Percentiles rank a stretch among this genome's conserved stretches.
Conservation (phyloP, 2,329 filamentous ascomycete genomes). For the Trichophyton mentagrophytes region DNA sequence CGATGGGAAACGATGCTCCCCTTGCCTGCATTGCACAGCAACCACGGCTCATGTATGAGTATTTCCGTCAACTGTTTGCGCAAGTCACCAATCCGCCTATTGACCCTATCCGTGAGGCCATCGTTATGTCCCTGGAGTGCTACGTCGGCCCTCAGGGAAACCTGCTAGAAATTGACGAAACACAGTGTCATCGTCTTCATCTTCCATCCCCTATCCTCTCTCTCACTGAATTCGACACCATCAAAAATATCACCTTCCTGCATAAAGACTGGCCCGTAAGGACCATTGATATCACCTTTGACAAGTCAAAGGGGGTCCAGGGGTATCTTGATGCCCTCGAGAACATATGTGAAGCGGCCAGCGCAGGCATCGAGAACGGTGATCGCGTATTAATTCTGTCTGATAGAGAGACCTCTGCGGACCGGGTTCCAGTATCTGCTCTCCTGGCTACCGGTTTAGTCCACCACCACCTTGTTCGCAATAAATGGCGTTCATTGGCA, state of each 20-base stretch:
- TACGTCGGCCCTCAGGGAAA: slow-evolving; percentile 96
- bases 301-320: slow-evolving; percentile 66
- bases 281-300: slow-evolving; percentile 84
- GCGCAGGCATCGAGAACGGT: slow-evolving; percentile 66
- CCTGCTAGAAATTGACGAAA: slow-evolving; percentile 79
- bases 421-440: slow-evolving; percentile 74
- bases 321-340: slow-evolving; percentile 84
- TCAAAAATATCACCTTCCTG: slow-evolving; percentile 62
- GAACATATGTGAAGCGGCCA: slow-evolving; percentile 72
- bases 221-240: slow-evolving; percentile 76
- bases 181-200: slow-evolving; percentile 74
- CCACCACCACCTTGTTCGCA: slow-evolving; percentile 87
- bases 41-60: slow-evolving; percentile 81
- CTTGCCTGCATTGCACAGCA: slow-evolving; percentile 83
- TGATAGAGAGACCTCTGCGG: slow-evolving; percentile 69
- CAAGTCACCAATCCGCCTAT: slow-evolving; percentile 98
- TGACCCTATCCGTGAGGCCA: slow-evolving; percentile 90
- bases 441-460: slow-evolving; percentile 84
- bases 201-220: slow-evolving; percentile 81
- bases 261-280: slow-evolving; percentile 76
- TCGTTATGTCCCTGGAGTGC: slow-evolving; percentile 95
- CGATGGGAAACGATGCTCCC: slow-evolving; percentile 95
- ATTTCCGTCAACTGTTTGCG: slow-evolving; percentile 94
- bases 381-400: slow-evolving; percentile 83
- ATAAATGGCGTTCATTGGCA: slow-evolving; percentile 85